Conservation (phyloP, 2,329 filamentous ascomycete species). For the Fusarium zealandicum region DNA sequence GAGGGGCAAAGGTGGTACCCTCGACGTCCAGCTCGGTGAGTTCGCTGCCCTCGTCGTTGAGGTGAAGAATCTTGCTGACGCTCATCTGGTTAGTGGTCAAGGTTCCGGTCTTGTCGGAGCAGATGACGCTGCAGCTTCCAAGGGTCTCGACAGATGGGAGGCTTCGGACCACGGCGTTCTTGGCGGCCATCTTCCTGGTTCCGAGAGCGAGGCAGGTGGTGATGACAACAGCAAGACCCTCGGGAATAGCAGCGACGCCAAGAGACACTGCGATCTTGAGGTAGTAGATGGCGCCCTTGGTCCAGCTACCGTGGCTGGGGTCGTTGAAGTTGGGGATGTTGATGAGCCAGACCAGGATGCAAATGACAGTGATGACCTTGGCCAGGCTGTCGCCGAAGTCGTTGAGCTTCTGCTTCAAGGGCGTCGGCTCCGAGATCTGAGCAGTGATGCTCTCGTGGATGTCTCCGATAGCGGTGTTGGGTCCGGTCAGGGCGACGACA, state of each 20-base stretch:
- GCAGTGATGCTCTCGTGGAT: slow-evolving; percentile 99
- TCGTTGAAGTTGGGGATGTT: slow-evolving; percentile 98
- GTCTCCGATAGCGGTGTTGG: slow-evolving; percentile 93
- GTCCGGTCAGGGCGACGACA: slow-evolving; percentile 87
- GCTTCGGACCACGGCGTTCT: slow-evolving; percentile 96
- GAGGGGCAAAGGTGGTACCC: slow-evolving; percentile 89
- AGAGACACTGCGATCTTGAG: slow-evolving; percentile 99
- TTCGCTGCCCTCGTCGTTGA: slow-evolving; percentile 74
- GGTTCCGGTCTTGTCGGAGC: slow-evolving; percentile 98
- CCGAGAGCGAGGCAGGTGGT: slow-evolving; percentile 97
- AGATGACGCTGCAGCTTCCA: slow-evolving; percentile 98
- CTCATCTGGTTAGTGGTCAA: slow-evolving; percentile 99
- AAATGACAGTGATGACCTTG: slow-evolving; percentile 98
- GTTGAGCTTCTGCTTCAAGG: slow-evolving; percentile 97
- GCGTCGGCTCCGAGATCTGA: slow-evolving; percentile 97
- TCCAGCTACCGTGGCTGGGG: slow-evolving; percentile 88
- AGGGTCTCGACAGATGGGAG: slow-evolving; percentile 96
- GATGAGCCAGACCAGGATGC: slow-evolving; percentile 96
- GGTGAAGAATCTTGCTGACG: slow-evolving; percentile 88
- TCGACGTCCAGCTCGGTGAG: slow-evolving; percentile 89
- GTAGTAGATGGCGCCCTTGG: slow-evolving; percentile 99
- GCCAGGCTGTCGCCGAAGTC: slow-evolving; percentile 96
- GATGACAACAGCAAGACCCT: slow-evolving; percentile 96
- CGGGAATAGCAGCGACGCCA: slow-evolving; percentile 95
- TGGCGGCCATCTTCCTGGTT: slow-evolving; percentile 97